These are phyloP conservation scores for Diaporthe ilicicola DNA, from an alignment of 2,329 filamentous ascomycete genomes.

Conservation along the genomic window DNA sequence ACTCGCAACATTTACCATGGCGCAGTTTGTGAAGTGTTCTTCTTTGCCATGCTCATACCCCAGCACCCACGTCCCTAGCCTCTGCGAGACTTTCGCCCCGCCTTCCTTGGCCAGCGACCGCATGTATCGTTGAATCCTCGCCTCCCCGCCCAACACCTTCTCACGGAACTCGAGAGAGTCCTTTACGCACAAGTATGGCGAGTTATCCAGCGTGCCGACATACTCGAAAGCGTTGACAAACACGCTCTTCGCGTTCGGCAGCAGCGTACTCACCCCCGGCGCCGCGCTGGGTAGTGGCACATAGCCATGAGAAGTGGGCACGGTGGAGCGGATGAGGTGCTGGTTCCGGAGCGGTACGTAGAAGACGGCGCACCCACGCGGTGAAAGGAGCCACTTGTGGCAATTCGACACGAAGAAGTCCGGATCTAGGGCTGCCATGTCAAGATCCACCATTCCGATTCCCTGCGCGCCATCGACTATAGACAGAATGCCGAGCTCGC, in stretches of 20 bases:
- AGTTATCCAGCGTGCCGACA: constrained; percentile 77
- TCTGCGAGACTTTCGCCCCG: constrained; percentile 65
- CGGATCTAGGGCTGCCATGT: constrained; percentile 72
- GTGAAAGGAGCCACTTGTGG: constrained; percentile 90
- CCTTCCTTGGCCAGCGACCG: constrained; percentile 70
- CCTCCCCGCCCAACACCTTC: constrained; percentile 77
- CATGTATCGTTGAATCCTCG: constrained; percentile 71
- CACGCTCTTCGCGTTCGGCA: constrained; percentile 55
- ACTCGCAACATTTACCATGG: constrained; percentile 73
- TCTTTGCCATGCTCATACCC: constrained; percentile 68
- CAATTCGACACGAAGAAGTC: constrained; percentile 91
- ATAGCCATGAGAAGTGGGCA: constrained; percentile 86
- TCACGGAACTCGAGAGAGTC: constrained; percentile 76
- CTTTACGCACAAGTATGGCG: constrained; percentile 75
- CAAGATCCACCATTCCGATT: constrained; percentile 78
- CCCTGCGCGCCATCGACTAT: constrained; percentile 87
- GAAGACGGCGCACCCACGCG: constrained; percentile 81
- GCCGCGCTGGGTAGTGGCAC: constrained; percentile 49
- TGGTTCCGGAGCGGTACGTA: constrained; percentile 84
- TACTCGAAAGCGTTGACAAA: constrained; percentile 81
- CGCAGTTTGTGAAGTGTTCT: constrained; percentile 65
- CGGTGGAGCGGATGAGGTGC: constrained; percentile 73
- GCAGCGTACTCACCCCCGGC: constrained; percentile 51
- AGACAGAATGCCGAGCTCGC: constrained; percentile 72
- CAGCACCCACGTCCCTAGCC: constrained; percentile 75